Evolutionary conservation across 2,329 filamentous ascomycete genomes (phyloP).

Genomic region (Aspergillus alliaceus): DNA sequence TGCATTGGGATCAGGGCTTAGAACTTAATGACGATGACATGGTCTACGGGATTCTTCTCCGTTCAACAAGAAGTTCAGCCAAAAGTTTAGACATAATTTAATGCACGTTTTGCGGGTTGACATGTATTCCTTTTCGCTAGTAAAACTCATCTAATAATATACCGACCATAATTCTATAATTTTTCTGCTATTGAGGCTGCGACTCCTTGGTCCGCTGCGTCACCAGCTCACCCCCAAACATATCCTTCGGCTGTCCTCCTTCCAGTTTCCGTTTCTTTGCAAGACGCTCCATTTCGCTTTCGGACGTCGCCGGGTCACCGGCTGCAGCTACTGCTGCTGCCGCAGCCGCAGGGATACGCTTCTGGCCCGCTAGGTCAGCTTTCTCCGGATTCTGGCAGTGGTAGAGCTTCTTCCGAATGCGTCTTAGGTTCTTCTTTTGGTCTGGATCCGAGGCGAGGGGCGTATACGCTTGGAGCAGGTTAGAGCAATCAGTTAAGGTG

Average conservation of each 20-base stretch:
- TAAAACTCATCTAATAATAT: not conserved
- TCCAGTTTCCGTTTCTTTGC: constrained; percentile 44
- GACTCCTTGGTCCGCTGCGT: constrained; percentile 31
- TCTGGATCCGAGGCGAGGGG: constrained; percentile 38
- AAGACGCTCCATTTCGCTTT: constrained; percentile 37
- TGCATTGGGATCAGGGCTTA: no score
- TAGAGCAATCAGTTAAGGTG: constrained; percentile 39
- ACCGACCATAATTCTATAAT: not conserved
- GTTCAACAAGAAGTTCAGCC: not conserved
- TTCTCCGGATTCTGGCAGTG: constrained; percentile 52
- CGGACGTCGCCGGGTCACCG: constrained; percentile 29
- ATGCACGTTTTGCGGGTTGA: no score
- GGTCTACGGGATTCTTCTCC: not conserved
- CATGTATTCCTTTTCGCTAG: no score
- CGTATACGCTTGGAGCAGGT: constrained; percentile 41
- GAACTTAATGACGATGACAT: not conserved
- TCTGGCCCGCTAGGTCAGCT: constrained; percentile 42
- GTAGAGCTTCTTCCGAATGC: constrained; percentile 51
- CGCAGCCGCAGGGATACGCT: constrained; percentile 39
- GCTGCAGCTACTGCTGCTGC: constrained; percentile 15
- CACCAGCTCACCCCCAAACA: constrained; percentile 41
- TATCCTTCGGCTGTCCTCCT: constrained; percentile 26
- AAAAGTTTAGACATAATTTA: not conserved
- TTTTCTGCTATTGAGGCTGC: not conserved
- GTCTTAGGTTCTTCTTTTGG: constrained; percentile 44